Evolutionary conservation across 2,329 filamentous ascomycete species (phyloP).

Genomic region (Onygenales sp.): DNA sequence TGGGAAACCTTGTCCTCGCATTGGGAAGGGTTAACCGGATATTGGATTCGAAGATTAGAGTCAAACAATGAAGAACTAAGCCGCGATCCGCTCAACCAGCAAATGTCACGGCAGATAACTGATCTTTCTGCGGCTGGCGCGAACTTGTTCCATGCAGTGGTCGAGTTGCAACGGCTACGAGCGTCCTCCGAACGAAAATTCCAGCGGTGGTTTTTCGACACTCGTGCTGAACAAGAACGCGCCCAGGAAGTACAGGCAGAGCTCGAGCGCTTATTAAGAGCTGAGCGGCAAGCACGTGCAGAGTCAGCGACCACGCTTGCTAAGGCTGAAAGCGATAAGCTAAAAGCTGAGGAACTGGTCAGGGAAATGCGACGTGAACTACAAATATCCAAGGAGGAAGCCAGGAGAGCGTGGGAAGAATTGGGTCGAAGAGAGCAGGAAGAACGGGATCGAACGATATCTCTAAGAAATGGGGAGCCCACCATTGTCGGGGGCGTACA

Average conservation of each 20-base stretch:
- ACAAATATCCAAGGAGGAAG: conserved; percentile 91
- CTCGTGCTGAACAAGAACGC: conserved; percentile 75
- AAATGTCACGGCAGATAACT: conserved; percentile 87
- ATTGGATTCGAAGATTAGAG: conserved; percentile 91
- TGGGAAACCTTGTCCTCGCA: conserved; percentile 97
- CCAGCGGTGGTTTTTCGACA: conserved; percentile 97
- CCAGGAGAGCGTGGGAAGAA: conserved; percentile 92
- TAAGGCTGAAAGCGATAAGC: conserved; percentile 58
- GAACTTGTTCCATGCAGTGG: conserved; percentile 94
- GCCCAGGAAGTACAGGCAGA: conserved; percentile 72
- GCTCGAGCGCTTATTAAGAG: conserved; percentile 64
- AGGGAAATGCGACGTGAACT: conserved; percentile 87
- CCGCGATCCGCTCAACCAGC: conserved; percentile 71
- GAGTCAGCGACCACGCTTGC: conserved; percentile 59
- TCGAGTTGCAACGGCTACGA: conserved; percentile 85
- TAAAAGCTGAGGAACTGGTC: conserved; percentile 65
- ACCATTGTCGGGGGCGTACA: conserved; percentile 89
- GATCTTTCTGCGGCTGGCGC: conserved; percentile 95
- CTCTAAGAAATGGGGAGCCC: conserved; percentile 77
- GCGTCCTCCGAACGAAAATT: conserved; percentile 97
- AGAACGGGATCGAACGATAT: conserved; percentile 75
- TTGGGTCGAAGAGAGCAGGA: conserved; percentile 86
- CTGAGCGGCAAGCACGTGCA: conserved; percentile 60
- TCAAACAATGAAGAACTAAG: conserved; percentile 80
- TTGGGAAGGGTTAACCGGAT: conserved; percentile 94